Conservation (phyloP, 768 basidiomycete species). For the Tricholoma flavovirens region DNA sequence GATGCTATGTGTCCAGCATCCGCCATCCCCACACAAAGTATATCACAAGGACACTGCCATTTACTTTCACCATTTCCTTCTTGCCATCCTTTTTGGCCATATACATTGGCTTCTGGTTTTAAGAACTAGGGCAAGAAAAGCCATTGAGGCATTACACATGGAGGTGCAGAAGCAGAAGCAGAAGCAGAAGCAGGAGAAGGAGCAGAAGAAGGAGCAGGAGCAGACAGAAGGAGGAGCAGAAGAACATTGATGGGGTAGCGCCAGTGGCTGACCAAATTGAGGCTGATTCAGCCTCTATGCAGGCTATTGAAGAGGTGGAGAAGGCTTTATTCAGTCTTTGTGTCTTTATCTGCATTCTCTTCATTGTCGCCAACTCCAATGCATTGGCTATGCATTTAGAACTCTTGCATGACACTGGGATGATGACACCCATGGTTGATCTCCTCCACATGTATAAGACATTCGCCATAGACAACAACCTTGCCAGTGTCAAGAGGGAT, state of each 20-base stretch:
- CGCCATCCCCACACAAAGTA: background rate
- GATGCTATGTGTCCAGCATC: background rate
- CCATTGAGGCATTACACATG: background rate
- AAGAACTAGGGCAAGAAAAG: background rate
- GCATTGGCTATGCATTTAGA: background rate
- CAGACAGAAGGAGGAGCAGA: no score
- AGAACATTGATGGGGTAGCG: background rate
- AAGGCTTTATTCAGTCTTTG: background rate
- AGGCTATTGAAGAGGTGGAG: background rate
- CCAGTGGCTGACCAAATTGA: background rate
- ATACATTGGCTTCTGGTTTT: background rate
- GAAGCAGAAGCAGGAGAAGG: no score
- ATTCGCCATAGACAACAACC: background rate
- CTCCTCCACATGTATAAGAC: background rate
- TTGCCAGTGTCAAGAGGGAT: background rate
- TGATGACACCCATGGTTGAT: background rate
- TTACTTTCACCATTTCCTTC: background rate
- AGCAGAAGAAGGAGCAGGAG: no score
- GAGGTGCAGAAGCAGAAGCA: background rate
- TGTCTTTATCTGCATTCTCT: background rate
- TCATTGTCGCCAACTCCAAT: background rate
- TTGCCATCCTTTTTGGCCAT: background rate
- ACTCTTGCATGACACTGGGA: background rate
- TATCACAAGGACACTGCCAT: background rate
- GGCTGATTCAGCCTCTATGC: background rate